Evolutionary conservation across 306 rosid genomes (phyloP).

Genomic region (Medicago arabica): DNA sequence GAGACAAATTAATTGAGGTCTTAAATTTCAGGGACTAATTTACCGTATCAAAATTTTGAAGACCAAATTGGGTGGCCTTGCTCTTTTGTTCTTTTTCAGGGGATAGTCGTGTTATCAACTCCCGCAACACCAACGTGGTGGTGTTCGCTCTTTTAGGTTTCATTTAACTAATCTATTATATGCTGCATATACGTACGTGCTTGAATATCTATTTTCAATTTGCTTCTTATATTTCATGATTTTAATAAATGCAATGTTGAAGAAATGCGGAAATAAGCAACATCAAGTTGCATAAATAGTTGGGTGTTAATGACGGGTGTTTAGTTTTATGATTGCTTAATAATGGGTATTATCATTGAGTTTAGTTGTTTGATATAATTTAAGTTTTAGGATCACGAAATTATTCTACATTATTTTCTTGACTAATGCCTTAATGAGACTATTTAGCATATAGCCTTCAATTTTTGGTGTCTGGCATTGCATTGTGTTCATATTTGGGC

Average conservation of each 20-base stretch:
- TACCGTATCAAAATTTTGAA: neutral
- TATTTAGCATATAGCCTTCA: neutral
- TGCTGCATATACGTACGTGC: neutral
- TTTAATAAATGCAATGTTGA: neutral
- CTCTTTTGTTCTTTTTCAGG: neutral
- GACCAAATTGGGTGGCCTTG: neutral
- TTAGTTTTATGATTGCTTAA: neutral
- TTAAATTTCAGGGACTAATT: neutral
- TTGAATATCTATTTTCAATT: neutral
- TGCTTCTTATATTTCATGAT: neutral
- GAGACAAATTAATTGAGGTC: neutral
- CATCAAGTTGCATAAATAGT: neutral
- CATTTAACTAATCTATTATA: neutral
- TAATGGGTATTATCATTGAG: neutral
- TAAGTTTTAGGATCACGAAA: too few relatives aligned
- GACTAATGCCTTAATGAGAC: neutral
- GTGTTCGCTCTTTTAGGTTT: neutral
- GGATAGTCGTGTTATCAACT: too few relatives aligned
- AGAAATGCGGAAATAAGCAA: too few relatives aligned
- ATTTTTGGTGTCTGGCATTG: constrained; percentile 28
- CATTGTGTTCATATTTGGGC: constrained; percentile 24
- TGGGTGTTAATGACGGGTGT: neutral
- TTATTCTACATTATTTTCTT: neutral
- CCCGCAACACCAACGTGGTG: neutral
- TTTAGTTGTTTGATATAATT: neutral